These are phyloP conservation scores for Wickerhamiella slavikovae DNA, from an alignment of 805 yeast genomes.

Conservation along the genomic window DNA sequence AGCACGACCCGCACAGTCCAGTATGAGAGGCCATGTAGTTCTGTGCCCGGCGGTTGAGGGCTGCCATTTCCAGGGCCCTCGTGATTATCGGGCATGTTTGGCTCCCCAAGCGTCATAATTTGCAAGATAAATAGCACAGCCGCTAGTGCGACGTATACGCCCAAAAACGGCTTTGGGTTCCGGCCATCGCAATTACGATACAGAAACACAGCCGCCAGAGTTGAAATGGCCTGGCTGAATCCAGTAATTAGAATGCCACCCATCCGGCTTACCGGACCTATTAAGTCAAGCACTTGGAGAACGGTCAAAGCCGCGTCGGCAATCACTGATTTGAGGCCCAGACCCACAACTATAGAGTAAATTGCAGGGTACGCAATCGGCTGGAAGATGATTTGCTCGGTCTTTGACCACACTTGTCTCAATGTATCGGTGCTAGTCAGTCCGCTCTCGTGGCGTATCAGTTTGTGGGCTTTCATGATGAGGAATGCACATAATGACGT, in stretches of 20 bases:
- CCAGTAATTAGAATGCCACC: slow-evolving; percentile 1
- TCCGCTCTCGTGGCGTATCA: slow-evolving; percentile 12
- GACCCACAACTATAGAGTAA: slow-evolving; percentile 6
- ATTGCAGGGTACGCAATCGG: slow-evolving; percentile 8
- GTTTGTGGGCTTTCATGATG: slow-evolving; percentile 10
- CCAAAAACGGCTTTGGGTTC: too few species aligned
- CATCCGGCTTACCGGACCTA: slow-evolving; percentile 1
- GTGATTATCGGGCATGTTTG: too few species aligned
- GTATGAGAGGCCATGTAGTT: too few species aligned
- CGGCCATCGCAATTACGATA: slow-evolving; percentile 12
- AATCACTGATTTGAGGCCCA: slow-evolving; percentile 6
- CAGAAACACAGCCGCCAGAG: slow-evolving; percentile 6
- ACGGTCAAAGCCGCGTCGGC: slow-evolving; percentile 3
- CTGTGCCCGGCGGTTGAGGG: too few species aligned
- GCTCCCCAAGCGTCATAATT: too few species aligned
- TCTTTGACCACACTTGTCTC: slow-evolving; percentile 13
- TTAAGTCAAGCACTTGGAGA: slow-evolving; percentile 10
- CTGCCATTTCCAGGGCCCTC: too few species aligned
- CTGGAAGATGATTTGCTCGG: slow-evolving; percentile 10
- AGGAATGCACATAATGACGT: too few species aligned
- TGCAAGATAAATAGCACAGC: too few species aligned
- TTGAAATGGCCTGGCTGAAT: slow-evolving; percentile 5
- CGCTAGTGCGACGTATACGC: too few species aligned
- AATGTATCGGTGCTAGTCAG: slow-evolving; percentile 10
- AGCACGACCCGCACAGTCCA: too few species aligned